Conservation (phyloP, 1,139 yeast genomes). For the Waltiozyma sp. region DNA sequence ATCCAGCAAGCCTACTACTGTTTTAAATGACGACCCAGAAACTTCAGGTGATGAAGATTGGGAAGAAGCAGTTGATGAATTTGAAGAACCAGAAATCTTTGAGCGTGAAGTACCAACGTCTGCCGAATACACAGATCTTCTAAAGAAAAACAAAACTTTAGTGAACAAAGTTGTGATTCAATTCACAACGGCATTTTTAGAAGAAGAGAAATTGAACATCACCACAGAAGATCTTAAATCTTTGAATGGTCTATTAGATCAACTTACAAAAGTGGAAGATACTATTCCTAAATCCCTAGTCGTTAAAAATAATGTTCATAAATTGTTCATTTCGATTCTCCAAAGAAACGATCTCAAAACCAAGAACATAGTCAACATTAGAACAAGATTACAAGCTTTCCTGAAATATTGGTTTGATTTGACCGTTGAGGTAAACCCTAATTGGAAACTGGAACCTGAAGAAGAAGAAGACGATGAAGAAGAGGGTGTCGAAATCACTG, state of each 20-base stretch:
- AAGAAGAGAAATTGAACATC: conserved; percentile 3
- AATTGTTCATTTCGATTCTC: conserved; percentile 20
- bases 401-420: conserved; percentile 15
- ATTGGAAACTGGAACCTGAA: conserved; percentile 17
- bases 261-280: conserved; percentile 5
- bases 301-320: conserved; percentile 12
- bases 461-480: not conserved
- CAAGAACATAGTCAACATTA: conserved; percentile 8
- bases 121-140: conserved; percentile 6
- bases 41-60: conserved; percentile 18
- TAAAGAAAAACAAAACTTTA: conserved; percentile 11
- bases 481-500: conserved; percentile 5
- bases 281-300: conserved; percentile 8
- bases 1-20: conserved; percentile 1
- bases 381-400: conserved; percentile 14
- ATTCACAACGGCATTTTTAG: conserved; percentile 8
- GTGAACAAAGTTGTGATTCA: conserved; percentile 10
- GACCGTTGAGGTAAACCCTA: conserved; percentile 9
- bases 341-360: conserved; percentile 22
- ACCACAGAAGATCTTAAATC: conserved; percentile 1
- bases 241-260: conserved; percentile 3
- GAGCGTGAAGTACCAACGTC: conserved; percentile 9
- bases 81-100: conserved; percentile 11
- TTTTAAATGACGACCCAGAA: conserved; percentile 7
- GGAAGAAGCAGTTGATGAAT: conserved; percentile 10